These are phyloP conservation scores for Penicillium concentricum DNA, from an alignment of 2,329 filamentous ascomycete species.

Conservation along the genomic window DNA sequence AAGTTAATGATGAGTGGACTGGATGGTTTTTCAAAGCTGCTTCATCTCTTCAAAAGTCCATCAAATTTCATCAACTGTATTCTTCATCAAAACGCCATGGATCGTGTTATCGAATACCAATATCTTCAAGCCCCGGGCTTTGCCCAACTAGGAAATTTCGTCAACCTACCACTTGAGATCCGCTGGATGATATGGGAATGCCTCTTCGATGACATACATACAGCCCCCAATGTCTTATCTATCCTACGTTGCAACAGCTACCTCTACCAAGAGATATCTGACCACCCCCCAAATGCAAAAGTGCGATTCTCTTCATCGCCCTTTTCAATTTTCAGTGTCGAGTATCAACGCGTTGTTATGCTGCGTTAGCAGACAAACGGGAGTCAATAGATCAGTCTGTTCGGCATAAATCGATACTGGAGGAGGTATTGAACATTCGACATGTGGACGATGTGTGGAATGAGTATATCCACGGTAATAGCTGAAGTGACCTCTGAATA, in stretches of 20 bases:
- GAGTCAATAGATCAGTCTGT: too few relatives aligned
- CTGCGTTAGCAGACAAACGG: too few relatives aligned
- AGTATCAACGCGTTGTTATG: too few relatives aligned
- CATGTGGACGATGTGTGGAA: too few relatives aligned
- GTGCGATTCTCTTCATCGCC: too few relatives aligned
- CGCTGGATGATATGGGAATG: not conserved
- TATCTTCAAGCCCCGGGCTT: not conserved
- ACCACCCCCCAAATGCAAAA: too few relatives aligned
- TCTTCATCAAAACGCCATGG: not conserved
- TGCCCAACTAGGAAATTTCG: not conserved
- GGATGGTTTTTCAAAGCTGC: not conserved
- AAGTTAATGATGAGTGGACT: not conserved
- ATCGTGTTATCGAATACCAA: not conserved
- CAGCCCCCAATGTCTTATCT: not conserved
- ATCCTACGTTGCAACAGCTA: not conserved
- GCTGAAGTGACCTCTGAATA: too few relatives aligned
- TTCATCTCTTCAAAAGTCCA: not conserved
- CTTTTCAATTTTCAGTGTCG: too few relatives aligned
- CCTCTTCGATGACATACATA: not conserved
- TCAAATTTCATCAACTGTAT: not conserved
- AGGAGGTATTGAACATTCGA: too few relatives aligned
- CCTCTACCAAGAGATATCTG: not conserved
- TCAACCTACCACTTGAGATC: not conserved
- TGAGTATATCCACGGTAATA: too few relatives aligned
- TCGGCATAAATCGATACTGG: too few relatives aligned